Base-by-base conservation (phyloP, 345 rosid species). In the Linum trigynum region DNA sequence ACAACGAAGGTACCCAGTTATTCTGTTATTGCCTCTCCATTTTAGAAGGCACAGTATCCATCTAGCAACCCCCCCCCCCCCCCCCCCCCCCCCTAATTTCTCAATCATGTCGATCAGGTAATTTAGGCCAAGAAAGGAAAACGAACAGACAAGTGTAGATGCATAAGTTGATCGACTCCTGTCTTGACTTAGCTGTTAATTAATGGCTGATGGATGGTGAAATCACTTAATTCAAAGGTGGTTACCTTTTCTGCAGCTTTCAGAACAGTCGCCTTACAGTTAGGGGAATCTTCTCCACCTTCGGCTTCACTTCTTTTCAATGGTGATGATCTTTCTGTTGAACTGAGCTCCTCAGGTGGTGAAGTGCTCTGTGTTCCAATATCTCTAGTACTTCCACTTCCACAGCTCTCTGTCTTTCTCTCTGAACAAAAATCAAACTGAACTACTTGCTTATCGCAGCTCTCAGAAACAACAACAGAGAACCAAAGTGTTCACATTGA, bases 281-380 rank as follows among this genome's bases (percentile, higher is more conserved):
- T 72, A 10, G 88, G 76, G 16, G 91, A 81, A 40, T 85, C 91
- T 69, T 66, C 38, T 3, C 38, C 81, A 59, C 62, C 75, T 71
- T 72, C 84, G 69, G 75, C 73, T 62, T 72, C 88, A 59, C 86
- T 71, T 63, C 73, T 51, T 74, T 72, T 80, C 41, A 82, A 64
- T 2, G 53, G 53, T 15, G 15, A 48, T 3, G 80, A 69, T 55
- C 79, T 68, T 76, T 90, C 94, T 14, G 60, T 68, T 42, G 87
- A 84, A 65, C 85, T 82, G 67, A 74, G 71, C 17, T 80, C 84
- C 32, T 23, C 32, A 23, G 32, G 32, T 41, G 76, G 78, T 11
- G 82, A 79, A 61, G 84, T 81, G 79, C 92, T 95, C 71, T 95
- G 99, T 60, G 86, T 86, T 38, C 98, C 98, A 55, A 86, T 88